These are phyloP conservation scores for Trifolium repens DNA, from an alignment of 306 rosid genomes.

Conservation along the genomic window DNA sequence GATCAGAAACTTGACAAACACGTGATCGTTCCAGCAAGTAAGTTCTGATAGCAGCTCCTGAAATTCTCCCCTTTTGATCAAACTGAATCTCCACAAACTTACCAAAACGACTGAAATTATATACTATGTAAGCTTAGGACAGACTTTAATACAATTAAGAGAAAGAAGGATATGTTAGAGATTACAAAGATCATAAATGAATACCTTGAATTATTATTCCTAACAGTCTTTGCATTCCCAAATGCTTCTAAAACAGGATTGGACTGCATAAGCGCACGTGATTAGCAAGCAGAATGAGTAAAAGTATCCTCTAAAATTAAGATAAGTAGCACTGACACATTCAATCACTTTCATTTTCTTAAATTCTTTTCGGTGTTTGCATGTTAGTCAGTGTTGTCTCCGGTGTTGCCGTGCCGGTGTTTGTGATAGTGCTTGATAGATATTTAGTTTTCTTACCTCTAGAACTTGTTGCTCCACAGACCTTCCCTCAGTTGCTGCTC, in stretches of 20 bases:
- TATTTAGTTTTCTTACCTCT: constrained; percentile 58
- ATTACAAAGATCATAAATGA: constrained; percentile 16
- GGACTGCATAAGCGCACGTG: constrained; percentile 62
- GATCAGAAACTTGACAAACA: constrained; percentile 97
- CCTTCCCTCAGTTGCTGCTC: constrained; percentile 74
- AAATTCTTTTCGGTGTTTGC: not conserved
- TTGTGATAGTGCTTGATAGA: not conserved
- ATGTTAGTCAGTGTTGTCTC: not conserved
- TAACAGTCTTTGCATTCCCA: constrained; percentile 94
- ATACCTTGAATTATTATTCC: constrained; percentile 96
- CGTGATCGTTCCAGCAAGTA: constrained; percentile 91
- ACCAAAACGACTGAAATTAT: constrained; percentile 91
- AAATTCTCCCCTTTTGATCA: constrained; percentile 79
- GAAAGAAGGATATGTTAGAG: not conserved
- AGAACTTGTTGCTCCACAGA: constrained; percentile 96
- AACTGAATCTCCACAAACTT: constrained; percentile 99
- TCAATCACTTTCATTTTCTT: not conserved
- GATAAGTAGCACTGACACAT: not conserved
- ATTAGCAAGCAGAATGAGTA: not conserved
- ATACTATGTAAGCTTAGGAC: constrained; percentile 47
- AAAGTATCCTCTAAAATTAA: not conserved
- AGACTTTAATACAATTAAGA: constrained; percentile 38
- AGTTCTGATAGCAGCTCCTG: constrained; percentile 98
- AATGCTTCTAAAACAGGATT: constrained; percentile 98
- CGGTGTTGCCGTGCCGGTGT: not conserved